A percentile compares a stretch with the other conserved stretches of the same genome.
phyloP scores from a whole-genome alignment of 805 yeast species.

The Candida namnaoensis region DNA sequence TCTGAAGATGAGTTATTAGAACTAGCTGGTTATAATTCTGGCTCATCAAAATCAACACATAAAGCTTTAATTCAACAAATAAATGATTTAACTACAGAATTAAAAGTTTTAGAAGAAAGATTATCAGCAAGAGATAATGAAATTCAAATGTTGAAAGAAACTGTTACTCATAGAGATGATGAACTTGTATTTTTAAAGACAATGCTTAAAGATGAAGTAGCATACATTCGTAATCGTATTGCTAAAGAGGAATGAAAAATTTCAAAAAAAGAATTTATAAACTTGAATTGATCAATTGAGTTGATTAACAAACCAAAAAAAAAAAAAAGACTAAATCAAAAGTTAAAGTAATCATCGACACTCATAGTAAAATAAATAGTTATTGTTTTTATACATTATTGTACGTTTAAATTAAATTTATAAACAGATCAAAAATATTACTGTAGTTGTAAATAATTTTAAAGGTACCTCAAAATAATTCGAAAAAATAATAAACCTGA shows the following conservation, averaged over 20 bases:
- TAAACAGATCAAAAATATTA: too few species aligned
- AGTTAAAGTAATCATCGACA: too few species aligned
- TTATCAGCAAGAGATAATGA: slow-evolving; percentile 2
- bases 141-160: slow-evolving; percentile 3
- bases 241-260: neutral
- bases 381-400: too few species aligned
- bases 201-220: slow-evolving; percentile 16
- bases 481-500: too few species aligned
- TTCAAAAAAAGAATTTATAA: too few species aligned
- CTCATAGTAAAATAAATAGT: too few species aligned
- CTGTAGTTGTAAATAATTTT: too few species aligned
- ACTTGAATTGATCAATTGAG: too few species aligned
- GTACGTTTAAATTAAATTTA: too few species aligned
- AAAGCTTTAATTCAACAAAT: neutral
- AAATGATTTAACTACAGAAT: neutral
- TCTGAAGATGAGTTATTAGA: slow-evolving; percentile 9
- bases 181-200: slow-evolving; percentile 14
- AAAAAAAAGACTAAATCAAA: too few species aligned
- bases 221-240: slow-evolving; percentile 8
- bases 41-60: neutral
- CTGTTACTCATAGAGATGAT: slow-evolving; percentile 7
- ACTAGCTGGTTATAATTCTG: slow-evolving; percentile 9
- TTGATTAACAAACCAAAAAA: too few species aligned
- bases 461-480: too few species aligned
- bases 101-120: slow-evolving; percentile 5